Evolutionary conservation across 2,329 filamentous ascomycete species (phyloP).

Genomic region (Fusarium lyarnte): DNA sequence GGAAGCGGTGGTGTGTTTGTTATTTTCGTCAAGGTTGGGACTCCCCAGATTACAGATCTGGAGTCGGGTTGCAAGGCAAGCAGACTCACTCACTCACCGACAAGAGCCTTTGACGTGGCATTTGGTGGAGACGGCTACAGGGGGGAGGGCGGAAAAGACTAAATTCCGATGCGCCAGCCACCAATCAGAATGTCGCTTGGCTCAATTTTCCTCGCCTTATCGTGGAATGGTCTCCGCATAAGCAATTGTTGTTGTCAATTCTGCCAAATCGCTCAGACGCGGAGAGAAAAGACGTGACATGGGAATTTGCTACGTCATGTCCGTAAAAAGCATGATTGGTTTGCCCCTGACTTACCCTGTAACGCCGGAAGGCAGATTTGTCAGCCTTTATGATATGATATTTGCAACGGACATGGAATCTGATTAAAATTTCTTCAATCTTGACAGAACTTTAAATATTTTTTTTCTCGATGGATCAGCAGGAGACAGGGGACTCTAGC

Average conservation of each 20-base stretch:
- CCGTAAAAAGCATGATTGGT: background rate
- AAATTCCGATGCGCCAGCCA: slow-evolving; percentile 11
- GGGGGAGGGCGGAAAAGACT: slow-evolving; percentile 36
- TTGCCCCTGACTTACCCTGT: slow-evolving; percentile 3
- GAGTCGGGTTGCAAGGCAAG: slow-evolving; percentile 20
- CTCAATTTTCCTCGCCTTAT: slow-evolving; percentile 11
- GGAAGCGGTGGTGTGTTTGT: slow-evolving; percentile 33
- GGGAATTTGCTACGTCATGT: slow-evolving; percentile 8
- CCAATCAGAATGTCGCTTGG: background rate
- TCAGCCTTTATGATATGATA: background rate
- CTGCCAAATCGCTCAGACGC: slow-evolving; percentile 18
- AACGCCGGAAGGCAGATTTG: too few species aligned
- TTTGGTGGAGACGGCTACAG: slow-evolving; percentile 20
- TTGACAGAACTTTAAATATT: background rate
- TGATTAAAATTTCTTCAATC: background rate
- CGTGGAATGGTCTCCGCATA: slow-evolving; percentile 10
- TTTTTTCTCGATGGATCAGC: background rate
- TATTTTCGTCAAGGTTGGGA: slow-evolving; percentile 2
- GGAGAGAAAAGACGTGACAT: background rate
- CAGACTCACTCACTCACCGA: slow-evolving; percentile 37
- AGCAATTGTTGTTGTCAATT: slow-evolving; percentile 4
- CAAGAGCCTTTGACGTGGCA: slow-evolving; percentile 37
- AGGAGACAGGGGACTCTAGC: background rate
- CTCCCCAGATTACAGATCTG: slow-evolving; percentile 27
- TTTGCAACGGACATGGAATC: fast-evolving